Evolutionary conservation across 495 filamentous ascomycete species (phyloP).

Genomic region (Halenospora varia): DNA sequence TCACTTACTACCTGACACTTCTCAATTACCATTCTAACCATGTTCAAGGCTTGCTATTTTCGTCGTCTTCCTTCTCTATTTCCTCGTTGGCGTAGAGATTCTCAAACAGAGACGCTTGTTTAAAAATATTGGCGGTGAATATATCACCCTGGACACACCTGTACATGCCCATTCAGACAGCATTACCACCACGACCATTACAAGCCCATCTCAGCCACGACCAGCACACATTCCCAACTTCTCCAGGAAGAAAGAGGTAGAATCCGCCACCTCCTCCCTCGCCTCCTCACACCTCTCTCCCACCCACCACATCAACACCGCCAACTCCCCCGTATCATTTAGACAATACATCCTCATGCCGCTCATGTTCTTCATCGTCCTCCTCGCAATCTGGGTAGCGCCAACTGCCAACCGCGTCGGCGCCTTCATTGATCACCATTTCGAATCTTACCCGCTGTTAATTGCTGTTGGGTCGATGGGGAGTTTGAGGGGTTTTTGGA

Average conservation of each 20-base stretch:
- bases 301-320: background rate
- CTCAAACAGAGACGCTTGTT: constrained; percentile 35
- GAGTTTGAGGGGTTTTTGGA: constrained; percentile 45
- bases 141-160: constrained; percentile 15
- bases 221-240: background rate
- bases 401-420: constrained; percentile 32
- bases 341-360: constrained; percentile 46
- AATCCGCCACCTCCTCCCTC: background rate
- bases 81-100: constrained; percentile 38
- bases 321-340: constrained; percentile 35
- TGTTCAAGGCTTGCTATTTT: constrained; percentile 34
- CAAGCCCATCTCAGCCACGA: background rate
- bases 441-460: constrained; percentile 34
- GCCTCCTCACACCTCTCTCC: background rate
- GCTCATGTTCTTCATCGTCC: constrained; percentile 41
- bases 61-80: constrained; percentile 37
- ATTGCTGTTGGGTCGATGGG: constrained; percentile 36
- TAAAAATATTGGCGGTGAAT: constrained; percentile 31
- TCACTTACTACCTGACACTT: background rate
- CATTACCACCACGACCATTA: background rate
- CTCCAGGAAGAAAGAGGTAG: background rate
- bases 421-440: constrained; percentile 31
- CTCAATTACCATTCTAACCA: background rate
- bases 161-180: background rate
- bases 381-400: constrained; percentile 42